Base-by-base conservation (phyloP, 306 rosid genomes). In the Cicer yamashitae region DNA sequence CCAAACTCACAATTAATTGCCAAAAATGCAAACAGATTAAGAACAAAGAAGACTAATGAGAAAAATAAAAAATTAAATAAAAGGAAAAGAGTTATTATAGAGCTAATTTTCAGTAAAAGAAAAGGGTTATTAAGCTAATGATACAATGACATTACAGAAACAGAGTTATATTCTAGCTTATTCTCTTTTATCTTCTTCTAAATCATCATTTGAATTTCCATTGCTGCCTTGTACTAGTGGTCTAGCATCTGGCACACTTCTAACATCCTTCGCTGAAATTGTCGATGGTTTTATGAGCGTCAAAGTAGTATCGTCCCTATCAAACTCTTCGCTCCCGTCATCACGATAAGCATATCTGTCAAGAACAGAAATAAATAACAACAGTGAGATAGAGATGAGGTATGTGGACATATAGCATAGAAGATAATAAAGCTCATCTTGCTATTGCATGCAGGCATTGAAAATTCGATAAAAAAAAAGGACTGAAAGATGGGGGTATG, bases 121-220 rank as follows among this genome's bases (percentile, higher is more conserved):
- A 71, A 71, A 63, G 54, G 4, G 75, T 65, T 18, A 76, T 46
- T 34, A n/a, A 54, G 76, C 67, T 34, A 79, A 75, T 51, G 67
- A 70, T 80, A 77, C 80, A 82, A 81, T 13, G 77, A 61, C 62
- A 69, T 75, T 39, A 69, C 45, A 63, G 65, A 73, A 80, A 63
- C 52, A 76, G 20, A 67, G 56, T 65, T 73, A 64, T 25, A 48
- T 71, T 81, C 75, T 67, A 67, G 59, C 77, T 74, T 82, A 94
- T 79, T 85, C 96, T 66, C 87, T 92, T 85, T 94, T 94, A 85
- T 91, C 94, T 86, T 92, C 99, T 87, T 90, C 98, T 67, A 86
- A 70, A 81, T 86, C 92, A 18, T 78, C 96, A 78, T 86, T 84
- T 37, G 88, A 77, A 46, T 54, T 13, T 63, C 84, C 89, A 37